Evolutionary conservation across 768 basidiomycete genomes (phyloP).

Genomic region (Agrocybe praecox): DNA sequence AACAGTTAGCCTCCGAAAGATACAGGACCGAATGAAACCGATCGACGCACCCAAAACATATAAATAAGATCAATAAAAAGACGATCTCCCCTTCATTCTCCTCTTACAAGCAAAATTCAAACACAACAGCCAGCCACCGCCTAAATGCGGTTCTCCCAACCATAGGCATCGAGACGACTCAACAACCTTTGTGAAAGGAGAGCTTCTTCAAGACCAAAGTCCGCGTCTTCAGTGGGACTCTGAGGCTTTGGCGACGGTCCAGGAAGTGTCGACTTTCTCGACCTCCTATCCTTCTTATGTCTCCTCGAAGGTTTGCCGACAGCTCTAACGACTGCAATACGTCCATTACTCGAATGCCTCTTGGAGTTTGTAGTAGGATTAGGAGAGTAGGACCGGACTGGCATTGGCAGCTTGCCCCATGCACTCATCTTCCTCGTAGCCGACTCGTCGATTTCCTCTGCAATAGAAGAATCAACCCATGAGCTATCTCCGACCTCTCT

Average conservation of each 20-base stretch:
- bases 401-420: constrained; percentile 27
- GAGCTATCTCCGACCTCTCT: constrained; percentile 3
- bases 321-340: background rate
- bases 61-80: constrained; percentile 22
- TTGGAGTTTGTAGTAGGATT: constrained; percentile 5
- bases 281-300: constrained; percentile 16
- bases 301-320: constrained; percentile 10
- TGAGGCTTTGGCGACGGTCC: background rate
- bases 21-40: background rate
- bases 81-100: background rate
- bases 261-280: constrained; percentile 14
- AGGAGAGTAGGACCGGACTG: constrained; percentile 13
- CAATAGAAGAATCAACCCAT: constrained; percentile 5
- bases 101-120: background rate
- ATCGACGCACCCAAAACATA: constrained; percentile 18
- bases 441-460: constrained; percentile 10
- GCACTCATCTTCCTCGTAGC: constrained; percentile 23
- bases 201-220: constrained; percentile 33
- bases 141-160: constrained; percentile 15
- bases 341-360: constrained; percentile 4
- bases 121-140: no score
- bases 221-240: constrained; percentile 19
- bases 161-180: constrained; percentile 27
- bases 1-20: background rate
- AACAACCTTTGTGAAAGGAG: constrained; percentile 34